Evolutionary conservation across 495 filamentous ascomycete species (phyloP).

Genomic region (Bombardia bombarda): DNA sequence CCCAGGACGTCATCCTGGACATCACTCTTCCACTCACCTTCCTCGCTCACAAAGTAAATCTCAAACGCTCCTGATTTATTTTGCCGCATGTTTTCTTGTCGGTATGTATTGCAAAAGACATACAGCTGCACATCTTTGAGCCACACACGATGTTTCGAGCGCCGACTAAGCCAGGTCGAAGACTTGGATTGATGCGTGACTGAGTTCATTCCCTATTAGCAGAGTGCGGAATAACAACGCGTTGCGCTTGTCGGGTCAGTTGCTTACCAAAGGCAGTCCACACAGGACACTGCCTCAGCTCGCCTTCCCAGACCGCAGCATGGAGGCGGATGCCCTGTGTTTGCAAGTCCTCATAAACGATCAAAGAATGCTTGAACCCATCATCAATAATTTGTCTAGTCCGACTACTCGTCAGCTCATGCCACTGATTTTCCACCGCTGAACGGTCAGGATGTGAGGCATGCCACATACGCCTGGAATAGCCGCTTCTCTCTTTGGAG

Average conservation of each 20-base stretch:
- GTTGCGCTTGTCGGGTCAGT: not conserved
- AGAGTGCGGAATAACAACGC: not conserved
- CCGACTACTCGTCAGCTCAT: not conserved
- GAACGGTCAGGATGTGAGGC: not conserved
- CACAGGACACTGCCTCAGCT: slow-evolving; percentile 48
- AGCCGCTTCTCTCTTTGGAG: slow-evolving; percentile 55
- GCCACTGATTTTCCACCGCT: not conserved
- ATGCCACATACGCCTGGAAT: slow-evolving; percentile 61
- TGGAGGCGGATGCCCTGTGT: slow-evolving; percentile 52
- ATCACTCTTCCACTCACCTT: slow-evolving; percentile 18
- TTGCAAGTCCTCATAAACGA: slow-evolving; percentile 60
- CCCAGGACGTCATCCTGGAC: too few relatives aligned
- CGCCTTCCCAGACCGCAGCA: slow-evolving; percentile 42
- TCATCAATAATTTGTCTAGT: slow-evolving; percentile 65
- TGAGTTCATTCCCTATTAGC: slow-evolving; percentile 11
- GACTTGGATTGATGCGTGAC: slow-evolving; percentile 53
- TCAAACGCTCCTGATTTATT: slow-evolving; percentile 37
- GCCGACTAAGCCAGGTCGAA: slow-evolving; percentile 47
- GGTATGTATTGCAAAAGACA: slow-evolving; percentile 56
- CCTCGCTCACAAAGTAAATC: slow-evolving; percentile 34
- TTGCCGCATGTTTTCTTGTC: slow-evolving; percentile 35
- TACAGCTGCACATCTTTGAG: slow-evolving; percentile 54
- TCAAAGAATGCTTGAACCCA: slow-evolving; percentile 58
- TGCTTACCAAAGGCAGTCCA: slow-evolving; percentile 65
- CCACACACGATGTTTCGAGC: slow-evolving; percentile 45